Base-by-base conservation (phyloP, 2,329 filamentous ascomycete species). In the Arthrobotrys musiformis region DNA sequence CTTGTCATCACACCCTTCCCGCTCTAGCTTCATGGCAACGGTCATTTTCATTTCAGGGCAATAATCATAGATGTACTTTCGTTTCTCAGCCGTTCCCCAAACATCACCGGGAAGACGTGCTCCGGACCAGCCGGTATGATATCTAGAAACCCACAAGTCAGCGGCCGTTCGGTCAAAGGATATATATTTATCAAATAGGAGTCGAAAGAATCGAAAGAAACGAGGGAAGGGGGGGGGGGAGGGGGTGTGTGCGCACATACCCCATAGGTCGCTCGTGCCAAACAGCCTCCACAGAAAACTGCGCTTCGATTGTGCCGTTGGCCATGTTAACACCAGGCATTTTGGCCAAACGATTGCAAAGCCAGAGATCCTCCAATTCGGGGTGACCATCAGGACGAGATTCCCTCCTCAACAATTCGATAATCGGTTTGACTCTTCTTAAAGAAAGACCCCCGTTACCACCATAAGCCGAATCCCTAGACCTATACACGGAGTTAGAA, bases 11-110 rank as follows among this genome's bases (percentile, higher is more conserved):
- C 74, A 78, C 9, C 74, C 69, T 22, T 78, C 74, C 77, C 85
- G 83, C 44, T 86, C 86, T 4, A 85, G 85, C 78, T 88, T 86
- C 87, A 89, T 89, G 58, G 83, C 82, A 33, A 89, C 81, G 40
- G 85, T 78, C 84, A 89, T 87, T 83, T 89, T 89, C 33, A 89
- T 84, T 81, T 89, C 88, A 0, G 88, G 88, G 76, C 87, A 89
- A 81, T 89, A 89, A 22, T 85, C 83, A 85, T 86, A 88, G 37
- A 89, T 86, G 73, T 88, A 86, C 78, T 84, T 84, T 19, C 88
- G 83, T 81, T 84, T 80, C 79, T 84, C 83, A 0, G 85, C 85
- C 4, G 83, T 85, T 33, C 86, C 86, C 87, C 87, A 89, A 44
- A 89, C 85, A 1, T 82, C 83, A 7, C 80, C 76, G 70, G 87